Conservation (phyloP, 192 early-diverging fungal species). For the Pilaira anomala region DNA sequence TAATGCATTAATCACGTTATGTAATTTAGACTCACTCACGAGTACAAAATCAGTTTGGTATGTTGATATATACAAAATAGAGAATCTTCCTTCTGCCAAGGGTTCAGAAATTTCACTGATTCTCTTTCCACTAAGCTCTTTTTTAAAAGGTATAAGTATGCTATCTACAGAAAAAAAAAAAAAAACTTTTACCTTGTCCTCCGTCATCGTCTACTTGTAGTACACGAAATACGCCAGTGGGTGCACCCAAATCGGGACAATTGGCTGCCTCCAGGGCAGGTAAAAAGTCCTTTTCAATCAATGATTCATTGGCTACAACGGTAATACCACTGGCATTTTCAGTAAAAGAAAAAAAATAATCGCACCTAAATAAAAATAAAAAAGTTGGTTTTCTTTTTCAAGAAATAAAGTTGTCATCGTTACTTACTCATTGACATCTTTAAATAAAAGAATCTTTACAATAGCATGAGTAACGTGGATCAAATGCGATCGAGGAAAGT, state of each 20-base stretch:
- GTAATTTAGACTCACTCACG: slow-evolving; percentile 59
- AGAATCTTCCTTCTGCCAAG: slow-evolving; percentile 55
- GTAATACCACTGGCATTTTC: slow-evolving; percentile 65
- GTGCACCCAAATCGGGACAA: slow-evolving; percentile 44
- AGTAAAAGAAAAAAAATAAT: slow-evolving; percentile 60
- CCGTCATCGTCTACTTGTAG: slow-evolving; percentile 60
- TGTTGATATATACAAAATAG: slow-evolving; percentile 69
- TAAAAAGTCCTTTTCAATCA: slow-evolving; percentile 53
- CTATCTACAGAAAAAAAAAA: background rate
- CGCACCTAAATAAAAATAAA: slow-evolving; percentile 26
- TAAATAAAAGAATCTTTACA: slow-evolving; percentile 55
- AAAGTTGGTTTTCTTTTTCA: background rate
- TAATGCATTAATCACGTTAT: slow-evolving; percentile 46
- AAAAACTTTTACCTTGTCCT: slow-evolving; percentile 46
- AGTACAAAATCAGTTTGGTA: slow-evolving; percentile 71
- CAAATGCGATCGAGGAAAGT: slow-evolving; percentile 51
- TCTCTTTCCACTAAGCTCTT: slow-evolving; percentile 40
- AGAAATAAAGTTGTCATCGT: background rate
- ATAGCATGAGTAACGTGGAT: slow-evolving; percentile 54
- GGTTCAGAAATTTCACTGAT: slow-evolving; percentile 55
- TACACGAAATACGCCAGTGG: slow-evolving; percentile 56
- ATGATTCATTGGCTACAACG: slow-evolving; percentile 55
- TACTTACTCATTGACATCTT: slow-evolving; percentile 19
- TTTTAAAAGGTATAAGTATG: too few relatives aligned
- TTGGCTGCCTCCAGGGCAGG: slow-evolving; percentile 24